Evolutionary conservation across 305 asterid species (phyloP), one percentile per base, ranked within the genome.

Genomic region (Solanum hybrid): DNA sequence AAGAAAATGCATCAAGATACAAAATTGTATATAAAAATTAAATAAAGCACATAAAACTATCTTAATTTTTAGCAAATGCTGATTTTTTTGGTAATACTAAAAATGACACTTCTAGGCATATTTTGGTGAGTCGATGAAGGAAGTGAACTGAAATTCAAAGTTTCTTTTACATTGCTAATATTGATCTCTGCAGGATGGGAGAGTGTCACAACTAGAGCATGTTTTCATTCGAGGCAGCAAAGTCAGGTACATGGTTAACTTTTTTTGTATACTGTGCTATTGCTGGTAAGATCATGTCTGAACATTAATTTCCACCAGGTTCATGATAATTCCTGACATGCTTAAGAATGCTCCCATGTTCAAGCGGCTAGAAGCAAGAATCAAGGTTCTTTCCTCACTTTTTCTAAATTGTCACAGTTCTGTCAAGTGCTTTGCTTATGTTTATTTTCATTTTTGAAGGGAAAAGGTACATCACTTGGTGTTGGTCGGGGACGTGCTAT

Each of bases 201-300:
- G 95, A 92, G 95, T 95, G 88, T 95, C 98, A 2, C 98, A 94
- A 90, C 97, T 97, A 9, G 99, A 97, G 92, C 99, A 97, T 89
- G 99, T 97, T 88, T 97, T 97, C 91, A 95, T 97, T 71, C 94
- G 99, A 86, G 99, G 99, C 88, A 95, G 98, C 96, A 97, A 97
- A 95, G 98, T 97, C 92, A 95, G 98, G 98, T 96, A 51, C 87
- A 26, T 81, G 86, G 71, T 46, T 29, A 17, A 46, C 38, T 46
- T 22, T 42, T 56, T 82, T 17, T 82, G 29, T 82, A 29, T 82
- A 42, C 73, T 46, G 27, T 27, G 26, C 27, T 42, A 26, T 5
- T 81, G 71, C 72, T 27, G 37, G 72, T 81, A 26, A 37, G 87
- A 42, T 81, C 87, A 42, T 42, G 14, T 16, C 87, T 90, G 66